These are phyloP conservation scores for Leishmania braziliensis DNA, from an alignment of 208 protist genomes.

Conservation along the genomic window DNA sequence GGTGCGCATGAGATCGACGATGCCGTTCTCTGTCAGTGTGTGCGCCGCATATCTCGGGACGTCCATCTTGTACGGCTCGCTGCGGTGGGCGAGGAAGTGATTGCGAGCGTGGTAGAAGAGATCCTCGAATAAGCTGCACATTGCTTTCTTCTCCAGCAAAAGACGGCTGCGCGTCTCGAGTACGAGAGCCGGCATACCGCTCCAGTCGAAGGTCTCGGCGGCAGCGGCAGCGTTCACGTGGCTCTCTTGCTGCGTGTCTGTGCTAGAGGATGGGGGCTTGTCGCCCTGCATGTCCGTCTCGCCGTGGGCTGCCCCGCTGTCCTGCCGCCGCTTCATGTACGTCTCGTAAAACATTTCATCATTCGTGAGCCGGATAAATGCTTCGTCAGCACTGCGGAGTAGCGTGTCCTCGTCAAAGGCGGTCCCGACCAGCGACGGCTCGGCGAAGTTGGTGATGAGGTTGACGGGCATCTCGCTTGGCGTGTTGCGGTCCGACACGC, in stretches of 20 bases:
- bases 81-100: conserved; percentile 56
- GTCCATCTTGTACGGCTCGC: conserved; percentile 39
- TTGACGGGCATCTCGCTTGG: conserved; percentile 83
- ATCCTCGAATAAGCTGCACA: conserved; percentile 61
- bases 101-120: conserved; percentile 77
- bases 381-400: conserved; percentile 53
- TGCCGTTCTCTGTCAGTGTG: conserved; percentile 34
- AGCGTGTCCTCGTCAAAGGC: conserved; percentile 61
- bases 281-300: conserved; percentile 12
- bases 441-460: conserved; percentile 73
- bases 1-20: conserved; percentile 55
- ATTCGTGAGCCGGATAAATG: conserved; percentile 58
- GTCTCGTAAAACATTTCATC: conserved; percentile 84
- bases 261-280: background rate
- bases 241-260: conserved; percentile 4
- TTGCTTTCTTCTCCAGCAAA: conserved; percentile 35
- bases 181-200: conserved; percentile 27
- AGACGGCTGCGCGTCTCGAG: conserved; percentile 55
- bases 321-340: conserved; percentile 54
- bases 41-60: conserved; percentile 23
- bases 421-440: conserved; percentile 35
- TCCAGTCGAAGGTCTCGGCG: conserved; percentile 42
- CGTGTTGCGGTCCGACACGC: conserved; percentile 67
- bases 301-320: conserved; percentile 14
- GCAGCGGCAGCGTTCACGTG: background rate